Evolutionary conservation across 257 asterid species (phyloP).

Genomic region (Apocynum venetum): DNA sequence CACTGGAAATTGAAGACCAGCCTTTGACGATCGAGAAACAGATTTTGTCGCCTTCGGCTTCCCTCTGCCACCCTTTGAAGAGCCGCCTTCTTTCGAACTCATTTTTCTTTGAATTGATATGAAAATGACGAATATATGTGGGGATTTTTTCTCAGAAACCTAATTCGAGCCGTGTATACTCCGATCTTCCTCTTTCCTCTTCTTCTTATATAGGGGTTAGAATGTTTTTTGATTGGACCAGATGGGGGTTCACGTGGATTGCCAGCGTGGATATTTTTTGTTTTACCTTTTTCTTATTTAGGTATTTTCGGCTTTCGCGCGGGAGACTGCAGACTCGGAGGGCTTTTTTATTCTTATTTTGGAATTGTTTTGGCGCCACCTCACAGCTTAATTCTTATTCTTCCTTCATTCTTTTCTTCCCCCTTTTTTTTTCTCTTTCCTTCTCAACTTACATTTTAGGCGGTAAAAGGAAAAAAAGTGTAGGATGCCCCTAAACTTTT

Average conservation of each 20-base stretch:
- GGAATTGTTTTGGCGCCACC: neutral
- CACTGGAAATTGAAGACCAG: constrained; percentile 18
- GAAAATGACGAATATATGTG: neutral
- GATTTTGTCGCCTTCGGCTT: constrained; percentile 14
- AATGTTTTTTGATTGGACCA: neutral
- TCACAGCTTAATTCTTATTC: neutral
- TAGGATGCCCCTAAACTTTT: too few species aligned
- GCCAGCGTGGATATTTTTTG: constrained; percentile 3
- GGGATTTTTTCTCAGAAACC: neutral
- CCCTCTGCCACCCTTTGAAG: constrained; percentile 16
- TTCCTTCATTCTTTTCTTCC: too few species aligned
- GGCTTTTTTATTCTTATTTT: neutral
- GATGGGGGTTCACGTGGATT: neutral
- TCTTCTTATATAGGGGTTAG: neutral
- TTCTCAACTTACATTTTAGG: too few species aligned
- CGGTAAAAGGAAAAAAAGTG: too few species aligned
- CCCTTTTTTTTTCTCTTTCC: too few species aligned
- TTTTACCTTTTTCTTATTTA: neutral
- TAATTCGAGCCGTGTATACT: neutral
- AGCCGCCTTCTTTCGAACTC: constrained; percentile 1
- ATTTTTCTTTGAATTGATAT: neutral
- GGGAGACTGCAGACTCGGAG: neutral
- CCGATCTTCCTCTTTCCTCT: too few species aligned
- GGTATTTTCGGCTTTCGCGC: neutral
- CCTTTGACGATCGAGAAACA: constrained; percentile 16